These are phyloP conservation scores for Aspergillus diversus DNA, from an alignment of 495 filamentous ascomycete species.

Conservation along the genomic window DNA sequence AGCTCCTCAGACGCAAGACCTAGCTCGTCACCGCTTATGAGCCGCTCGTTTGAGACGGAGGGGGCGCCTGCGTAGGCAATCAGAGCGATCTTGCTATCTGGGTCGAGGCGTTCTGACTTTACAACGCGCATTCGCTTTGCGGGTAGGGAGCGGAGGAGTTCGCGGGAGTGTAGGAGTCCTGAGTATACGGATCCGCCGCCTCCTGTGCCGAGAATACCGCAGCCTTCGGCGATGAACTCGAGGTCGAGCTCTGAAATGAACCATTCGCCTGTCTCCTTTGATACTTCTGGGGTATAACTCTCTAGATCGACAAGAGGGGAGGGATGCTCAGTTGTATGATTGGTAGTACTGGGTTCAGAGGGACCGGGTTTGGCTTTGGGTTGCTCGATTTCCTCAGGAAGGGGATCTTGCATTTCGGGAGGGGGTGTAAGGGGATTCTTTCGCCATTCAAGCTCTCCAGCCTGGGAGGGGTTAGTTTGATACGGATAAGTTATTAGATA, in stretches of 20 bases:
- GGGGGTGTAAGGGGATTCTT: background rate
- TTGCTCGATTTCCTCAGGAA: background rate
- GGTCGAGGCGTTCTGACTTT: background rate
- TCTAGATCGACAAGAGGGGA: background rate
- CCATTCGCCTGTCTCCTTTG: slow-evolving; percentile 29
- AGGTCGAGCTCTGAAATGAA: slow-evolving; percentile 62
- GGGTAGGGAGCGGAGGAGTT: background rate
- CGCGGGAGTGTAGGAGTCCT: background rate
- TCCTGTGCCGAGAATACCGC: slow-evolving; percentile 64
- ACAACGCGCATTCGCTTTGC: slow-evolving; percentile 1
- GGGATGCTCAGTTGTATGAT: background rate
- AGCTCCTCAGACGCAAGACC: background rate
- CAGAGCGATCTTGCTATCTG: background rate
- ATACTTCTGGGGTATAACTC: background rate
- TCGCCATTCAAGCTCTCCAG: background rate
- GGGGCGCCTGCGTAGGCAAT: background rate
- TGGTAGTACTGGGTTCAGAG: background rate
- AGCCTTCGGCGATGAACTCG: slow-evolving; percentile 59
- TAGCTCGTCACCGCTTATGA: background rate
- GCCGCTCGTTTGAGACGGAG: background rate
- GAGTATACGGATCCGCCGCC: slow-evolving; percentile 44
- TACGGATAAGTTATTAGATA: background rate
- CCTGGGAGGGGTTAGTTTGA: background rate
- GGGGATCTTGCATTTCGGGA: background rate
- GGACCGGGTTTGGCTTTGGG: background rate